Percentiles rank a stretch among this genome's conserved stretches.
Conservation (phyloP, 176 grass and related monocot species). For the Aechmea fasciata region DNA sequence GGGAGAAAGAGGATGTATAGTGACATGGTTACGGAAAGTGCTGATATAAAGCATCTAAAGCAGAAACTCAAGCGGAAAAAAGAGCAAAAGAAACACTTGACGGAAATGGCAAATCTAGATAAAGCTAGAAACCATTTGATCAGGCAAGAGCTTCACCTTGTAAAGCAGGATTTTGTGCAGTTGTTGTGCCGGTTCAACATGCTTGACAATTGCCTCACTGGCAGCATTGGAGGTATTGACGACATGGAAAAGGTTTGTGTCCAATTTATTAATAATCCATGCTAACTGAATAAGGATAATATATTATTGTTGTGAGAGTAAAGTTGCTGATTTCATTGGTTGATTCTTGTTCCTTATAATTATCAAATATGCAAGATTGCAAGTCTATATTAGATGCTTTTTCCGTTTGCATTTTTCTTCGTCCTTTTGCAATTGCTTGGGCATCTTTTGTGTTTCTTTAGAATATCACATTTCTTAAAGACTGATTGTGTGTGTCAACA, state of each 20-base stretch:
- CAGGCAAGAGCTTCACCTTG: conserved; percentile 44
- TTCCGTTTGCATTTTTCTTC: not conserved
- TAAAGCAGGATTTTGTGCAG: conserved; percentile 64
- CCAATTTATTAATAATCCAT: conserved; percentile 24
- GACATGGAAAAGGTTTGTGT: conserved; percentile 56
- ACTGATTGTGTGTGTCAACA: not conserved
- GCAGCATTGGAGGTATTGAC: conserved; percentile 52
- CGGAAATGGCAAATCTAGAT: conserved; percentile 57
- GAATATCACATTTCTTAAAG: not conserved
- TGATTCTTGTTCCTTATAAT: not conserved
- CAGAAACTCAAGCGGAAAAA: conserved; percentile 92
- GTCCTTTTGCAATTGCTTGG: not conserved
- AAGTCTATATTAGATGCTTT: no score
- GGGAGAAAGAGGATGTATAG: conserved; percentile 16
- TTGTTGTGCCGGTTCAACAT: conserved; percentile 54
- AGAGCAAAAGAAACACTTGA: conserved; percentile 56
- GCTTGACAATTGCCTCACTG: conserved; percentile 54
- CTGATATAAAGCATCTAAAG: conserved; percentile 57
- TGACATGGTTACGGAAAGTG: conserved; percentile 29
- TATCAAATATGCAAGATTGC: no score
- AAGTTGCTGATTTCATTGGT: not conserved
- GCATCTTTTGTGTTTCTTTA: not conserved
- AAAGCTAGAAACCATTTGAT: conserved; percentile 51
- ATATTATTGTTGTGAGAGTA: not conserved
- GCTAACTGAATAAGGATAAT: not conserved